Evolutionary conservation across 148 eudicot genomes (phyloP), one percentile per base, ranked within the genome.

Genomic region (Spergularia bocconei): DNA sequence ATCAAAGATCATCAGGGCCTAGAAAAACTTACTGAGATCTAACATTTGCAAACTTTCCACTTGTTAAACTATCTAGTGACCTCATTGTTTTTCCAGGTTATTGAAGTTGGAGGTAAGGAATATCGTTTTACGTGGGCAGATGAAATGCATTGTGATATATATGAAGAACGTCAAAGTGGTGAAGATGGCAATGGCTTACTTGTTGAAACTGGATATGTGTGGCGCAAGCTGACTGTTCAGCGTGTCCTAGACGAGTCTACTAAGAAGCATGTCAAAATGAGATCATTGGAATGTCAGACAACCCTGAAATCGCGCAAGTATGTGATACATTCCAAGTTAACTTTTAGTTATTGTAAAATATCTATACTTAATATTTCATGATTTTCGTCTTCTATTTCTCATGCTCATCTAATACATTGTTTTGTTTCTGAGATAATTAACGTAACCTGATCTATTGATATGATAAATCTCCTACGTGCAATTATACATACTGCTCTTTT

Each of bases 101-200:
- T 95, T 87, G 88, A 87, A 75, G 94, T 95, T 66, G 97, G 97
- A 68, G 92, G 91, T 23, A 92, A 95, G 84, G 87, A 81, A 79
- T 90, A 90, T 70, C 90, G 86, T 77, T 95, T 95, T 77, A 89
- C 94, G 48, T 92, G 97, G 97, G 86, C 97, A 1, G 86, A 79
- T 57, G 99, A 95, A 80, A 75, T 77, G 67, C 89, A 89, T 14
- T 95, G 99, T 79, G 98, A 95, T 77, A 88, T 91, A 56, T 95
- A 95, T 59, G 97, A 95, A 82, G 97, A 95, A 80, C 93, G 92
- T 41, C 88, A 73, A 82, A 78, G 88, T 80, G 91, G 92, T 66
- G 99, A 90, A 77, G 92, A 85, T 86, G 93, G 97, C 76, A 86
- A 88, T 81, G 93, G 96, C 69, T 83, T 92, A 81, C 97, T 95